Conservation (phyloP, 768 basidiomycete species). For the Russula griseocarnosa region DNA sequence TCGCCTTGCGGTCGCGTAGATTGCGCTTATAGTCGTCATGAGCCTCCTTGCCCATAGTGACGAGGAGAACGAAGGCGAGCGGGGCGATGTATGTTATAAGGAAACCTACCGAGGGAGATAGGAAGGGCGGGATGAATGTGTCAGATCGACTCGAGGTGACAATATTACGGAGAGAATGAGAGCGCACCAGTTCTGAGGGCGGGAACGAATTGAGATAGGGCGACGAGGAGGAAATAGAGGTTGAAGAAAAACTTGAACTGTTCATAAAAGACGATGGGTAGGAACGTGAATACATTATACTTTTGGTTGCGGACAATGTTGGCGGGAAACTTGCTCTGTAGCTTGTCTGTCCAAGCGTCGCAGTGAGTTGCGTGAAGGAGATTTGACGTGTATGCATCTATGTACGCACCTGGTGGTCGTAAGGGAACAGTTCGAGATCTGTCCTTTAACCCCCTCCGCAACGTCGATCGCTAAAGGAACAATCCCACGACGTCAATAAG, state of each 20-base stretch:
- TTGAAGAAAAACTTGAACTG: conserved; percentile 99
- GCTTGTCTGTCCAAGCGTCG: conserved; percentile 49
- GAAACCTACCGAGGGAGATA: conserved; percentile 55
- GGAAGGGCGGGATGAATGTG: background rate
- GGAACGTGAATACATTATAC: conserved; percentile 94
- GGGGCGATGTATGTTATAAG: conserved; percentile 95
- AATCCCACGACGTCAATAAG: conserved; percentile 24
- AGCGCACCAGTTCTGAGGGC: conserved; percentile 87
- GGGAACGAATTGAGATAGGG: conserved; percentile 92
- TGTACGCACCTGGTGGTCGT: conserved; percentile 54
- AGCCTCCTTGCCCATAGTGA: conserved; percentile 99
- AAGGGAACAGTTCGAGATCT: conserved; percentile 80
- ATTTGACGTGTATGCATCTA: background rate
- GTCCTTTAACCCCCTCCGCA: conserved; percentile 47
- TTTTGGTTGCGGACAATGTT: conserved; percentile 98
- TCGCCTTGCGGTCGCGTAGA: conserved; percentile 88
- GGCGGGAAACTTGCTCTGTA: conserved; percentile 68
- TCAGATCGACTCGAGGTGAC: background rate
- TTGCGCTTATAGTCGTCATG: conserved; percentile 97
- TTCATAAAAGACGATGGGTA: conserved; percentile 96
- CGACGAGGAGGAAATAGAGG: conserved; percentile 95
- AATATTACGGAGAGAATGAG: background rate
- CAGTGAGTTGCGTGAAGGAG: background rate
- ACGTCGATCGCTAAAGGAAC: conserved; percentile 32
- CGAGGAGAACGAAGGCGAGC: conserved; percentile 87